phyloP scores from a whole-genome alignment of 208 protist species.

The Porcisia hertigi region DNA sequence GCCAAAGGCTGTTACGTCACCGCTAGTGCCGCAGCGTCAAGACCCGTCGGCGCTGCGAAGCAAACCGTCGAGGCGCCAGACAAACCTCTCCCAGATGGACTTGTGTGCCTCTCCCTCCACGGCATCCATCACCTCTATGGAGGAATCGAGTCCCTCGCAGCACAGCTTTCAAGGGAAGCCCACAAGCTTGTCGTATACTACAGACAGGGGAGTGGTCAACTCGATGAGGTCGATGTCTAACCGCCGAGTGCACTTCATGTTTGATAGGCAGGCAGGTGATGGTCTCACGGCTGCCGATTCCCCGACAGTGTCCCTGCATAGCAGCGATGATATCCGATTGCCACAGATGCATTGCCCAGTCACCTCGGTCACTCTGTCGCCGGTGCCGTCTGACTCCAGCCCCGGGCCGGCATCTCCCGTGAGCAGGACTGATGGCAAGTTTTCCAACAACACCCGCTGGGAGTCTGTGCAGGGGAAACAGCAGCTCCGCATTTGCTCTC shows the following conservation, averaged over 20 bases:
- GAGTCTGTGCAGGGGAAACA: not conserved
- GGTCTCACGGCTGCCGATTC: not conserved
- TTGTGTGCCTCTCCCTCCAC: not conserved
- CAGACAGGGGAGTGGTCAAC: not conserved
- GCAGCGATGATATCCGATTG: not conserved
- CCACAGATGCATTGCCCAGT: not conserved
- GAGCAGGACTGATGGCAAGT: not conserved
- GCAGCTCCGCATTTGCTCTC: not conserved
- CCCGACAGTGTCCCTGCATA: not conserved
- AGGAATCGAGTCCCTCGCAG: not conserved
- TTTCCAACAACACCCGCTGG: not conserved
- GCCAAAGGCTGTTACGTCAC: not conserved
- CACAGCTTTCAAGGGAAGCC: not conserved
- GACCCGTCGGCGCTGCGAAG: not conserved
- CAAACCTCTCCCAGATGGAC: not conserved
- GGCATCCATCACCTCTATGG: not conserved
- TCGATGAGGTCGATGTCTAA: not conserved
- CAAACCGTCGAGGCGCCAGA: not conserved
- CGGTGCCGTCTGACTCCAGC: not conserved
- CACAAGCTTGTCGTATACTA: not conserved
- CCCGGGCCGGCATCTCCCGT: too few relatives aligned
- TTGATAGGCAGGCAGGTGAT: not conserved
- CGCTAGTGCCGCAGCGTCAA: not conserved
- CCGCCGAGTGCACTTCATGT: constrained; percentile 14
- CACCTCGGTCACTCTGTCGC: not conserved